Percentiles rank a stretch among this genome's conserved stretches.
phyloP scores from a whole-genome alignment of 2,329 filamentous ascomycete genomes.

The Penicillium glabrum region DNA sequence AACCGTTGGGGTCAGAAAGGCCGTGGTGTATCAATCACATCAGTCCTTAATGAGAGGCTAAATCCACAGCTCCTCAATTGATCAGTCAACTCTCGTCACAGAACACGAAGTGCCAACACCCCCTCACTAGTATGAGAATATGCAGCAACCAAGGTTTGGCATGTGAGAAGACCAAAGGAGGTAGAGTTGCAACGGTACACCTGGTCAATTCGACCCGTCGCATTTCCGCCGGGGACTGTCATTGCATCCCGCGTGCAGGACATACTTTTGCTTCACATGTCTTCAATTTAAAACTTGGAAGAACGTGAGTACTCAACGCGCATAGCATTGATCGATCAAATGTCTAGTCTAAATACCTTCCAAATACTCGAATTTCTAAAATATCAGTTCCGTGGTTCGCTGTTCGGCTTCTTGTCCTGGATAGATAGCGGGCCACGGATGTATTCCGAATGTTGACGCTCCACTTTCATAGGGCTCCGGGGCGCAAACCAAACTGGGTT shows the following conservation, averaged over 20 bases:
- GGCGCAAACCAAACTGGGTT: neutral
- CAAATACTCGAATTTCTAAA: neutral
- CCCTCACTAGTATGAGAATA: neutral
- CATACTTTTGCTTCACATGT: neutral
- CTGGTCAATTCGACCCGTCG: neutral
- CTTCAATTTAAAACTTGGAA: neutral
- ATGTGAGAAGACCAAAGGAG: neutral
- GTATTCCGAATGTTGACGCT: neutral
- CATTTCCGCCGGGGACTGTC: neutral
- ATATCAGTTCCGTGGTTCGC: neutral
- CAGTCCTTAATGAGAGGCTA: neutral
- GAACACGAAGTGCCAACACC: neutral
- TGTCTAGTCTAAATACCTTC: neutral
- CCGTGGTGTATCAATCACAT: neutral
- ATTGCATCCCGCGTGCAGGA: neutral
- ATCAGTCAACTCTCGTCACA: neutral
- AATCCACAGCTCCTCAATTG: neutral
- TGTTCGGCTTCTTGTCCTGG: neutral
- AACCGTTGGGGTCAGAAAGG: neutral
- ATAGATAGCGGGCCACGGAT: neutral
- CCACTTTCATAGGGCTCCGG: neutral
- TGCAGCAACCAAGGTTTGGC: neutral
- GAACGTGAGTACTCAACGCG: neutral
- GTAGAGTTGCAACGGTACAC: neutral
- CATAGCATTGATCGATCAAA: neutral